These are phyloP conservation scores for Allomyces macrogynus DNA, from an alignment of 192 early-diverging fungal genomes.

Conservation along the genomic window DNA sequence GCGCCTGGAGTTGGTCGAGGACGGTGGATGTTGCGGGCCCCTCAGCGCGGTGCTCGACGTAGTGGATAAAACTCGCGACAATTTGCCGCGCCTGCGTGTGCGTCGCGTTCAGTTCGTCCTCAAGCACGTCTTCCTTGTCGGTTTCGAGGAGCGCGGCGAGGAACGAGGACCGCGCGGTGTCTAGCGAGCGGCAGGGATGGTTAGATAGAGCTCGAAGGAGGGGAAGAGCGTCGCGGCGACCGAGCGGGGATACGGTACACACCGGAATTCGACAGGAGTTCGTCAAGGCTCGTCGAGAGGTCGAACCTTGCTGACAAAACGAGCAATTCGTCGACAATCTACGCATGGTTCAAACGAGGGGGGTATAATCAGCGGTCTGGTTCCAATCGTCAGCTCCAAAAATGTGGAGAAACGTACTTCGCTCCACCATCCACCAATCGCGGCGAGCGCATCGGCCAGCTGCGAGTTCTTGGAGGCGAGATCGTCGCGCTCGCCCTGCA, in stretches of 20 bases:
- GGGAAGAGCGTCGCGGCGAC: no score
- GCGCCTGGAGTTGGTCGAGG: no score
- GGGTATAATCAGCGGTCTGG: not conserved
- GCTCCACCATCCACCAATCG: not conserved
- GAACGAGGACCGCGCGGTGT: not conserved
- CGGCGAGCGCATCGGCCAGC: not conserved
- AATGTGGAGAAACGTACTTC: not conserved
- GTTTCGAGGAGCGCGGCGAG: not conserved
- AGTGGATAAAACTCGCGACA: not conserved
- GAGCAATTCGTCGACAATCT: not conserved
- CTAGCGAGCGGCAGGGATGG: not conserved
- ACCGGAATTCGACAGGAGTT: no score
- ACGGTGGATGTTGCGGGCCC: no score
- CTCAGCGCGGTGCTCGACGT: no score
- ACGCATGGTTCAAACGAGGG: not conserved
- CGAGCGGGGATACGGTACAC: no score
- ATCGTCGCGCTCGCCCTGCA: not conserved
- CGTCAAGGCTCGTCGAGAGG: no score
- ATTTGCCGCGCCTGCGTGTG: not conserved
- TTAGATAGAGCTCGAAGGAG: no score
- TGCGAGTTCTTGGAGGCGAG: not conserved
- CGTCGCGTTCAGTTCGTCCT: not conserved
- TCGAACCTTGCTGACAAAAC: no score
- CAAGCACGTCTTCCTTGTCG: not conserved
- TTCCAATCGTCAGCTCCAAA: not conserved